Evolutionary conservation across 1,139 yeast species (phyloP).

Genomic region (Kodamaea derodonti): DNA sequence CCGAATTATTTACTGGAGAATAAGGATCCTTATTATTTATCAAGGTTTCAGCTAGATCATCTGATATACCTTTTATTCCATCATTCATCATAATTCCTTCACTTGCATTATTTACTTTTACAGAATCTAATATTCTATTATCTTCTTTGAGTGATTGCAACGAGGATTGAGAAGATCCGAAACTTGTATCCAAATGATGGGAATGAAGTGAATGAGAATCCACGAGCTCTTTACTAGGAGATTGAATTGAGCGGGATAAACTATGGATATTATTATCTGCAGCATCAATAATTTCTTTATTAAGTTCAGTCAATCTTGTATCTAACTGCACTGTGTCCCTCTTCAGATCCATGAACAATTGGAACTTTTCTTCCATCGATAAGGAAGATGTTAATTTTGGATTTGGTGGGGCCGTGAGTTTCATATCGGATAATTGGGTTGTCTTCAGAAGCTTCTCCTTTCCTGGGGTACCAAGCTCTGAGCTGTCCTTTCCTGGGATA

Average conservation of each 20-base stretch:
- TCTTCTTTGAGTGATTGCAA: slow-evolving; percentile 38
- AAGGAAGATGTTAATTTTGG: slow-evolving; percentile 8
- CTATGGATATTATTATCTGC: slow-evolving; percentile 34
- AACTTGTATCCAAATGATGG: slow-evolving; percentile 9
- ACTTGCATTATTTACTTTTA: slow-evolving; percentile 18
- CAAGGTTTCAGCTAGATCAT: slow-evolving; percentile 33
- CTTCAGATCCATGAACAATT: slow-evolving; percentile 24
- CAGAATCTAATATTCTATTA: slow-evolving; percentile 32
- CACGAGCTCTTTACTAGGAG: slow-evolving; percentile 12
- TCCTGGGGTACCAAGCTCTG: not conserved
- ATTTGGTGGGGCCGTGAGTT: not conserved
- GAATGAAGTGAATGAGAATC: not conserved
- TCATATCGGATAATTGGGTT: not conserved
- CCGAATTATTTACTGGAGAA: too few species aligned
- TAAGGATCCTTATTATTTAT: slow-evolving; percentile 4
- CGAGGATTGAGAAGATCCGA: slow-evolving; percentile 45
- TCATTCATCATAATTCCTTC: slow-evolving; percentile 38
- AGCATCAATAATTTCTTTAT: slow-evolving; percentile 24
- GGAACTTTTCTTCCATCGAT: slow-evolving; percentile 39
- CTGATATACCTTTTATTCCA: slow-evolving; percentile 45
- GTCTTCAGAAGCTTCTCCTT: too few species aligned
- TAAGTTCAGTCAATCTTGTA: slow-evolving; percentile 32
- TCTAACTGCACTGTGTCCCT: slow-evolving; percentile 22
- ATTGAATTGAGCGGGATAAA: slow-evolving; percentile 32
- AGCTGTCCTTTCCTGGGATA: not conserved